Evolutionary conservation across 2,329 filamentous ascomycete species (phyloP), one percentile per base, ranked within the genome.

Genomic region (Fusarium sp.): DNA sequence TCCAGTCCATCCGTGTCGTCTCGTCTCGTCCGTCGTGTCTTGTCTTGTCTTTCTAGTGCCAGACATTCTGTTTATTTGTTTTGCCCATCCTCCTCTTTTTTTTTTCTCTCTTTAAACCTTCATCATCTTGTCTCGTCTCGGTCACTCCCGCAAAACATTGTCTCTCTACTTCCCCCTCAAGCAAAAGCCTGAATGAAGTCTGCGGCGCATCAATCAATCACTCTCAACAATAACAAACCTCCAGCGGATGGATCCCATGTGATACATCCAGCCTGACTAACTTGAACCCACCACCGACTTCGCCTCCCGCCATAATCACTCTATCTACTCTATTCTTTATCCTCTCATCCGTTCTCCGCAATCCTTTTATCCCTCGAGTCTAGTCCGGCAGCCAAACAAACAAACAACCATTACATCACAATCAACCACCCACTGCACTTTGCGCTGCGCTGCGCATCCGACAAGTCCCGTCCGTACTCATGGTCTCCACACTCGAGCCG

Each of bases 401-500:
- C 42, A 46, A 46, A 27, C 42, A 29, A 25, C 25, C 27, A 27
- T 57, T 23, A 51, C 34, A 54, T 44, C 58, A 55, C 53, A 25
- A 67, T 36, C 58, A 58, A 20, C 31, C n/a, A 16, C 63, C 18
- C 27, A 54, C 40, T 51, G 16, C 36, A 40, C 36, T 18, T 40
- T 40, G 36, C 36, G 36, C 40, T 56, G 13, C 20, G 13, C 49
- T 49, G 13, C 20, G 13, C 49, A 61, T 31, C 56, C 46, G 20
- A 18, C 57, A 34, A 68, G 64, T 65, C 75, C 42, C 42, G 42
- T 16, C 42, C 42, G 42, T 49, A 25, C 80, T 77, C 78, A 90
- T 90, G 87, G 87, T 90, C 78, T 90, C 88, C 77, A 87, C 89
- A 80, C 83, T 86, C 74, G 86, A 89, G 67, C 80, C 78, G 58